Base-by-base conservation (phyloP, 495 filamentous ascomycete species). In the Oleoguttula mirabilis region DNA sequence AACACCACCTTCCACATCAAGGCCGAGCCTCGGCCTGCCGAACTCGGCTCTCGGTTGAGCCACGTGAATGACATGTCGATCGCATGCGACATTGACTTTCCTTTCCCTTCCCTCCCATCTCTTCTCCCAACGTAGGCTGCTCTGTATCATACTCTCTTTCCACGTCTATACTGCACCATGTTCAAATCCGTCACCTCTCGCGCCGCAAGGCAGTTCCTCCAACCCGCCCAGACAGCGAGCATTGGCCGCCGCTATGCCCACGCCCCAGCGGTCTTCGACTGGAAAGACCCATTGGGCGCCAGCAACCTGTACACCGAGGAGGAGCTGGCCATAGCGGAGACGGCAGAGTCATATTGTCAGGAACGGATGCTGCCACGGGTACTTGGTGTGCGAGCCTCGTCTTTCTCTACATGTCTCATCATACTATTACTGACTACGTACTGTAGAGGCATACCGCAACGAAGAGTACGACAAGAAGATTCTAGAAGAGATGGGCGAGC, bases 401-500 rank as follows among this genome's bases (percentile, higher is more conserved):
- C n/a, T 22, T 3, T 11, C n/a, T 35, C 7, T 32, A 39, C 24
- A 14, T 32, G 16, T 17, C 46, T 48, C 36, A 23, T 21, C 38
- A 20, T 48, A 20, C n/a, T n/a, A n/a, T n/a, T 35, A 25, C 23
- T 47, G 30, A 51, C 17, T 12, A 16, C 4, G 5, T 17, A 2
- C n/a, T 4, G 2, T 50, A 95, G 90, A 96, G 66, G 92, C 90
- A 48, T 95, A 95, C 65, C 76, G 90, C 51, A 80, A 88, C 46
- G 90, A 98, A 62, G 57, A 93, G 57, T 98, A 88, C 62, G 90
- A 98, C 61, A 72, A 72, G 41, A 73, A 76, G 44, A 94, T 98
- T 35, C 72, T 96, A 17, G 71, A 75, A 55, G 90, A 98, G 64
- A 98, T 98, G 90, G 90, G 90, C 44, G 86, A 93, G 53, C 66